Base-by-base conservation (phyloP, 257 asterid species). In the Capsicum rhomboideum region DNA sequence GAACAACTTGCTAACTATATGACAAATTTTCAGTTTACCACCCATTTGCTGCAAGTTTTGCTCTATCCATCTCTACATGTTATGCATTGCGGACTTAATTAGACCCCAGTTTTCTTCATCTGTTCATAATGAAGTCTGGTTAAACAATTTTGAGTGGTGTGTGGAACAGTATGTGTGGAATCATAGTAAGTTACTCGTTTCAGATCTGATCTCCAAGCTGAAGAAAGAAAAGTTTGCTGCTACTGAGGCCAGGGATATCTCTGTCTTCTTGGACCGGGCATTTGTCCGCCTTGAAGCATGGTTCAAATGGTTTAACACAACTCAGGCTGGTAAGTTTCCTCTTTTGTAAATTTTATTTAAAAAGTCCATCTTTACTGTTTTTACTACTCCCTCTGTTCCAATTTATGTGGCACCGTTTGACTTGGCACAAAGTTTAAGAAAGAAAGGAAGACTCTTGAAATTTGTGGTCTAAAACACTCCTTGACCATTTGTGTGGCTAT, bases 271-370 rank as follows among this genome's bases (percentile, higher is more conserved):
- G 78, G 93, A 83, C 67, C 91, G 89, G 84, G 98, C 98, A 83
- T 95, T 87, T 87, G 89, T 89, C 79, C 98, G 97, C 82, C 97
- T 97, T 82, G 98, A 97, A 84, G 97, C 95, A 59, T 97, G 98
- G 99, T 95, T 93, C 83, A 91, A 93, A 84, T 97, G 99, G 99
- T 97, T 95, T 85, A 93, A 91, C 84, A 97, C 94, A 49, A 95
- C 97, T 67, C 99, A 97, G 86, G 90, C 97, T 71, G 99, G 99
- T 97, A 88, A 87, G 85, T 81, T 68, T 61, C 56, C 56, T 2
- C 29, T 78, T n/a, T n/a, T n/a, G n/a, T n/a, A n/a, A n/a, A n/a
- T 50, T 74, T 74, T 13, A 50, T 26, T 74, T 74, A 49, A 72
- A 74, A 8, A 23, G 37, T 74, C 55, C 21, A 74, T 50, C 9